These are phyloP conservation scores for Pachysandra terminalis DNA, from an alignment of 164 flowering plant genomes.

Conservation along the genomic window DNA sequence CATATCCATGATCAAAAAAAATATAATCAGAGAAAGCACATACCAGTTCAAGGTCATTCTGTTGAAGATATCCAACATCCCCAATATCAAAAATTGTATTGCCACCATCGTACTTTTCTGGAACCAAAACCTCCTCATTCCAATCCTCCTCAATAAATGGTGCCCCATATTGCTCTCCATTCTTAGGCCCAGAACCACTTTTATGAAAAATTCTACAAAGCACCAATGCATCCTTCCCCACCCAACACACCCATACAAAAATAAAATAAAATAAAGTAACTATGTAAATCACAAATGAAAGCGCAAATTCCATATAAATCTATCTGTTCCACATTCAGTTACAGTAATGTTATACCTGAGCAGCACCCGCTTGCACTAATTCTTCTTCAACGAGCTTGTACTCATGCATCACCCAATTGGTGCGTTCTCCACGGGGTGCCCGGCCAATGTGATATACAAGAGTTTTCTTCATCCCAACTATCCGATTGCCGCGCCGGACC, in stretches of 20 bases:
- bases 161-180: conserved; percentile 57
- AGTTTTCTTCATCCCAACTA: conserved; percentile 57
- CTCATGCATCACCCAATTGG: conserved; percentile 73
- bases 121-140: conserved; percentile 36
- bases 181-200: conserved; percentile 51
- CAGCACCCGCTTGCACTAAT: conserved; percentile 32
- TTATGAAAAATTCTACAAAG: conserved; percentile 32
- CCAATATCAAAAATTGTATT: conserved; percentile 13
- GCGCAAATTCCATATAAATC: background rate
- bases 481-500: conserved; percentile 16
- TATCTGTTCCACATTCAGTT: background rate
- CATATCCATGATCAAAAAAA: too few relatives aligned
- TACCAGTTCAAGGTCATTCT: conserved; percentile 47
- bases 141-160: conserved; percentile 62
- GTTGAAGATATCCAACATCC: conserved; percentile 18
- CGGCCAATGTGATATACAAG: conserved; percentile 53
- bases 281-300: background rate
- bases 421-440: conserved; percentile 49
- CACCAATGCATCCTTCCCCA: conserved; percentile 33
- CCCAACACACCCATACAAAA: background rate
- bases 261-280: background rate
- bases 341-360: conserved; percentile 28
- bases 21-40: conserved; percentile 9
- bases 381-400: conserved; percentile 42
- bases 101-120: conserved; percentile 26